Base-by-base conservation (phyloP, 2,329 filamentous ascomycete species). In the Calonectria hongkongensis region DNA sequence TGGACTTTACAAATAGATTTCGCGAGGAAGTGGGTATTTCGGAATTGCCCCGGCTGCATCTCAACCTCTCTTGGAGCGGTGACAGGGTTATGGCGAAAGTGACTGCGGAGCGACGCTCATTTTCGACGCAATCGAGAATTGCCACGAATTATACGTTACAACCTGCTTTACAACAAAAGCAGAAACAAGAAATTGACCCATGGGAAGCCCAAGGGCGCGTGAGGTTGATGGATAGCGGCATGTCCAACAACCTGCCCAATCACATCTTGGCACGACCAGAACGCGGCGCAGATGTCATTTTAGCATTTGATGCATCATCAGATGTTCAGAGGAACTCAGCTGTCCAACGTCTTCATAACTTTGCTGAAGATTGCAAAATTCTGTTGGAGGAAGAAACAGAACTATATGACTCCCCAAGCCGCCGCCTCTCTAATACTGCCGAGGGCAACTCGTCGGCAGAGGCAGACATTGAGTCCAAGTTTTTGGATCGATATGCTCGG, bases 191-290 rank as follows among this genome's bases (percentile, higher is more conserved):
- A 0, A 2, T 25, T 1, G 12, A 60, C 0, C 45, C 64, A 0
- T 79, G 78, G 78, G 78, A 79, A 45, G 73, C 78, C 0, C 78
- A 79, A 21, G 78, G 78, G 0, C 72, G 78, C 0, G 73, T 71
- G 0, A 54, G 78, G 0, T 60, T 79, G 0, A 79, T 79, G 75
- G 78, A 79, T 39, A 75, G 74, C 0, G 78, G 78, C 0, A 79
- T 79, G 76, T 79, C 78, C 0, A 79, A 79, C 0, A 79, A 79
- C 1, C 71, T 79, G 0, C 78, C 78, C 0, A 79, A 79, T 1
- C 78, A 79, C 5, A 58, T 79, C 0, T 54, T 79, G 0, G 75
- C 72, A 0, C 68, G 78, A 3, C 45, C 70, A 1, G 78, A 77
- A 15, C 50, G 78, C 28, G 66, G 66, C 0, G 69, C 73, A 0